Conservation (phyloP, 495 filamentous ascomycete genomes). For the Penicillium robsamsonii region DNA sequence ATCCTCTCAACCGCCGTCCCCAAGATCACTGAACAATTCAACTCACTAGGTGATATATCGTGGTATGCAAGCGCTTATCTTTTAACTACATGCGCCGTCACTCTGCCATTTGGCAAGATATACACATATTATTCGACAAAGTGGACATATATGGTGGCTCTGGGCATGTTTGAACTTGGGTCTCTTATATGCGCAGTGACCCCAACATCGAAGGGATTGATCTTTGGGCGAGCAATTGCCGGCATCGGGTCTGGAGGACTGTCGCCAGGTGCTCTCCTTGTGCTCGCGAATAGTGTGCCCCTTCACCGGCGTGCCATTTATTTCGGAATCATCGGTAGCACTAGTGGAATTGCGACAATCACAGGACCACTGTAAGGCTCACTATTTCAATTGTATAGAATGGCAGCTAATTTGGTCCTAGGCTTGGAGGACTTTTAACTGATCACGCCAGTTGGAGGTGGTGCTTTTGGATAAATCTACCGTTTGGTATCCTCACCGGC, state of each 20-base stretch:
- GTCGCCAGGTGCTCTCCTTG: conserved; percentile 77
- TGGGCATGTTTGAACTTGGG: conserved; percentile 78
- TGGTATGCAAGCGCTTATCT: conserved; percentile 76
- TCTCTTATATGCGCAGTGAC: conserved; percentile 76
- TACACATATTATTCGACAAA: conserved; percentile 80
- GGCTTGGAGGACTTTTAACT: conserved; percentile 57
- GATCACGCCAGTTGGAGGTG: conserved; percentile 59
- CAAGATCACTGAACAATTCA: conserved; percentile 76
- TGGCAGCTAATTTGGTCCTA: conserved; percentile 4
- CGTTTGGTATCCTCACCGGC: conserved; percentile 64
- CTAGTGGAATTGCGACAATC: conserved; percentile 76
- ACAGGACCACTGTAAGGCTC: conserved; percentile 60
- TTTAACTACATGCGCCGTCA: conserved; percentile 69
- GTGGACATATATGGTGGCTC: conserved; percentile 66
- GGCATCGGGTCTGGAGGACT: conserved; percentile 80
- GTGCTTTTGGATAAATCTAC: conserved; percentile 66
- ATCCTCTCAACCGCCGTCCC: conserved; percentile 87
- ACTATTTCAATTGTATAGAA: background rate
- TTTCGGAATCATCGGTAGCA: conserved; percentile 70
- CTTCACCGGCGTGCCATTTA: conserved; percentile 68
- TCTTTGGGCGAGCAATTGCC: conserved; percentile 80
- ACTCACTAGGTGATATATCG: conserved; percentile 69
- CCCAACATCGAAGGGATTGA: conserved; percentile 69
- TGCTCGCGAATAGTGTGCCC: conserved; percentile 75
- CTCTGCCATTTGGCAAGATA: conserved; percentile 72